Percentiles rank a stretch among this genome's conserved stretches.
These are phyloP conservation scores for Debaryomyces sp. DNA, from an alignment of 1,139 yeast species.

Conservation along the genomic window DNA sequence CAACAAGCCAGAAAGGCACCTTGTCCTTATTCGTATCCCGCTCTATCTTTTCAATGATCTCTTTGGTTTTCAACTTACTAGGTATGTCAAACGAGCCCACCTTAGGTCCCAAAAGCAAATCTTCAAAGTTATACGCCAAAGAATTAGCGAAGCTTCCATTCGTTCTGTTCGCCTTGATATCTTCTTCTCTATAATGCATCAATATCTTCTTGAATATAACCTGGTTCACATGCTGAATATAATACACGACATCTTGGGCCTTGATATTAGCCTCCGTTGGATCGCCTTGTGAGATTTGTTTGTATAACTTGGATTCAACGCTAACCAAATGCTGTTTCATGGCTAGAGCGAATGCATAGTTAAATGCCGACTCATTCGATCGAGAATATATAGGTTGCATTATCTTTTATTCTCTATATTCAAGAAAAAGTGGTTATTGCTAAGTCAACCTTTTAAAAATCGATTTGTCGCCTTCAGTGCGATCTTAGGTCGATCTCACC, in stretches of 20 bases:
- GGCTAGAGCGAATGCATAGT: conserved; percentile 25
- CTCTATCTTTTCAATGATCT: conserved; percentile 7
- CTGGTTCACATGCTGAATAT: conserved; percentile 9
- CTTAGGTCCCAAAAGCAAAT: conserved; percentile 23
- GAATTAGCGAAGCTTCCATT: conserved; percentile 7
- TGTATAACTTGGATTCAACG: conserved; percentile 4
- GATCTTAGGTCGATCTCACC: conserved; percentile 1
- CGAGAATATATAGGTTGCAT: conserved; percentile 9
- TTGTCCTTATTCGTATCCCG: neutral
- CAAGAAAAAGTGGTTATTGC: neutral
- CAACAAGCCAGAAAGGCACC: neutral
- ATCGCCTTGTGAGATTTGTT: conserved; percentile 1
- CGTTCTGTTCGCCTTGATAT: conserved; percentile 4
- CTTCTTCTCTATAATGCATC: conserved; percentile 9
- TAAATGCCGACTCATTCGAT: conserved; percentile 14
- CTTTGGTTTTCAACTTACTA: conserved; percentile 6
- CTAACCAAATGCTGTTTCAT: conserved; percentile 18
- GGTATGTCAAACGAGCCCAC: conserved; percentile 11
- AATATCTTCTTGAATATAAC: conserved; percentile 9
- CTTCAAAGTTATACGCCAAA: conserved; percentile 11
- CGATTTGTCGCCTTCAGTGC: conserved; percentile 2
- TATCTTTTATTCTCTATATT: neutral
- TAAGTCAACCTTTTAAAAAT: neutral
- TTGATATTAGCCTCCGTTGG: conserved; percentile 7
- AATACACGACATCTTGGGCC: conserved; percentile 9